Evolutionary conservation across 352 stramenopile species (phyloP).

Genomic region (Phytophthora boehmeriae): DNA sequence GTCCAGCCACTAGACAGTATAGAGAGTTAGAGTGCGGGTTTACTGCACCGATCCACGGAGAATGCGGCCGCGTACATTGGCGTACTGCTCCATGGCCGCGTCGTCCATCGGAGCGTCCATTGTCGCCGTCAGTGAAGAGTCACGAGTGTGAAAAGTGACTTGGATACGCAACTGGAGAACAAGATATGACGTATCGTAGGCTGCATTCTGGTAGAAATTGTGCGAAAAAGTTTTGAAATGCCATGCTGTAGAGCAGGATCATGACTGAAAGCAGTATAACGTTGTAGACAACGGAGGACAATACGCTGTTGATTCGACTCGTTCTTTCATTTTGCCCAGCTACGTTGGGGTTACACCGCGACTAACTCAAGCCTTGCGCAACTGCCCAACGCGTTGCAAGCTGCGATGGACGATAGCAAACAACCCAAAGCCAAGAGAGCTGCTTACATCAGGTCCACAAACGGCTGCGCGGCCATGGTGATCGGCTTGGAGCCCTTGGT

Average conservation of each 20-base stretch:
- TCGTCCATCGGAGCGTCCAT: conserved; percentile 52
- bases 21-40: conserved; percentile 9
- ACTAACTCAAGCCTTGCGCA: conserved; percentile 13
- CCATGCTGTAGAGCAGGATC: neutral
- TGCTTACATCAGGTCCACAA: conserved; percentile 98
- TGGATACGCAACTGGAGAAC: conserved; percentile 10
- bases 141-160: conserved; percentile 30
- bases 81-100: conserved; percentile 73
- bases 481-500: conserved; percentile 90
- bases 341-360: conserved; percentile 38
- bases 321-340: conserved; percentile 48
- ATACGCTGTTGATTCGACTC: conserved; percentile 39
- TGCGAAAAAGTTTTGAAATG: neutral
- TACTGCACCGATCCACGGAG: neutral
- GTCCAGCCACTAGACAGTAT: conserved; percentile 62
- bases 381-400: conserved; percentile 26
- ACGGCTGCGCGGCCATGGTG: conserved; percentile 98
- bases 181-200: conserved; percentile 9
- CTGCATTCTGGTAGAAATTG: neutral
- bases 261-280: conserved; percentile 2
- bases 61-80: conserved; percentile 46
- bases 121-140: conserved; percentile 16
- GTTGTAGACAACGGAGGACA: conserved; percentile 12
- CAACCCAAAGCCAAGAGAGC: conserved; percentile 10
- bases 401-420: no score